phyloP scores from a whole-genome alignment of 495 filamentous ascomycete species.

The Annulohypoxylon bovei region DNA sequence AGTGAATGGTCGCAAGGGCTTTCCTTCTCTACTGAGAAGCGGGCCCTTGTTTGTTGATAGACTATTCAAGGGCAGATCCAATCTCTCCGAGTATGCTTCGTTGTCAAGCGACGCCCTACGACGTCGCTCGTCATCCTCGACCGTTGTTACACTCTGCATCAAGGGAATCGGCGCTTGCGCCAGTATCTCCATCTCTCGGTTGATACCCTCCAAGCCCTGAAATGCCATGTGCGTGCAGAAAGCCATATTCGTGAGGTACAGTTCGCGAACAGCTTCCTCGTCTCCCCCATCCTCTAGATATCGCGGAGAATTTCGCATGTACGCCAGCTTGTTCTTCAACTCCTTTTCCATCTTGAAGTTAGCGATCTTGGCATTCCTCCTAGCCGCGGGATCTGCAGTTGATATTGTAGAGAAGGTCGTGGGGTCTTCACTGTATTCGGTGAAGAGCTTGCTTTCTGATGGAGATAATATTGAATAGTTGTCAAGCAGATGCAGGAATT shows the following conservation, averaged over 20 bases:
- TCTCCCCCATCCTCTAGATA: constrained; percentile 63
- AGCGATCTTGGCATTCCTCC: constrained; percentile 84
- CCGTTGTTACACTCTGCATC: constrained; percentile 39
- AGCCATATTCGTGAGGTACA: constrained; percentile 78
- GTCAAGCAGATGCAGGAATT: constrained; percentile 78
- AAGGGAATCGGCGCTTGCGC: constrained; percentile 70
- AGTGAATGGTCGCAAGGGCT: constrained; percentile 91
- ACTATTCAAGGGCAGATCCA: constrained; percentile 69
- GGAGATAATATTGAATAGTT: constrained; percentile 76
- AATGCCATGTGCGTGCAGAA: constrained; percentile 83
- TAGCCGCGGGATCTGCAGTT: constrained; percentile 72
- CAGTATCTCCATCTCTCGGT: constrained; percentile 84
- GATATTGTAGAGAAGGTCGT: constrained; percentile 74
- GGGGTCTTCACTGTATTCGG: constrained; percentile 72
- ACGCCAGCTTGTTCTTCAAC: constrained; percentile 80
- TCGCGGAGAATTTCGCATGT: constrained; percentile 54
- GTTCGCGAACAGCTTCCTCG: constrained; percentile 78
- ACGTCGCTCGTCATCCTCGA: constrained; percentile 61
- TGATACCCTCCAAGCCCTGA: constrained; percentile 82
- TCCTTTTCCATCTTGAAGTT: constrained; percentile 88
- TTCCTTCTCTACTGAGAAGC: constrained; percentile 81
- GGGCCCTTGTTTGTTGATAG: constrained; percentile 67
- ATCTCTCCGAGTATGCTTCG: constrained; percentile 76
- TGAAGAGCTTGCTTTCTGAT: constrained; percentile 75
- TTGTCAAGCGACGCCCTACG: constrained; percentile 51